Conservation (phyloP, 495 filamentous ascomycete genomes). For the Parmelia sp. region DNA sequence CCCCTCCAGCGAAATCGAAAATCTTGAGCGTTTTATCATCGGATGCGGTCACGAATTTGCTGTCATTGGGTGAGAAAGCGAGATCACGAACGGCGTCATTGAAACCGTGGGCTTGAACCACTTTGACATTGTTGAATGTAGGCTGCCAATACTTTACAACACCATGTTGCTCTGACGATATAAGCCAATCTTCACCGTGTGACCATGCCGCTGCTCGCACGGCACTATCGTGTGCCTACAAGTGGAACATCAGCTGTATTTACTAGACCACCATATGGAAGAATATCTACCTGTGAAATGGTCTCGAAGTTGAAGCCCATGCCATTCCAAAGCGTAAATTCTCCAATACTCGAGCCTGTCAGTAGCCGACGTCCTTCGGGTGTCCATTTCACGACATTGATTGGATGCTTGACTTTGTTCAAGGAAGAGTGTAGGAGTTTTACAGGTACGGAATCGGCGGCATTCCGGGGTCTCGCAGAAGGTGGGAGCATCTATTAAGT, state of each 20-base stretch:
- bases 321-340: conserved; percentile 98
- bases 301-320: conserved; percentile 99
- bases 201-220: conserved; percentile 85
- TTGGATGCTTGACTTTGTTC: conserved; percentile 95
- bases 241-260: background rate
- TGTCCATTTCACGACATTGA: conserved; percentile 97
- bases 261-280: background rate
- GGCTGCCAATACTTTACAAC: conserved; percentile 98
- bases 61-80: conserved; percentile 87
- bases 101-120: conserved; percentile 69
- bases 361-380: conserved; percentile 87
- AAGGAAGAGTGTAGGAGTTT: conserved; percentile 91
- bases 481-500: conserved; percentile 74
- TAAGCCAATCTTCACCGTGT: conserved; percentile 91
- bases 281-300: conserved; percentile 69
- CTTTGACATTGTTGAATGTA: conserved; percentile 98
- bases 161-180: conserved; percentile 92
- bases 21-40: conserved; percentile 92
- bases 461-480: conserved; percentile 58
- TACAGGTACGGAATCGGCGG: conserved; percentile 78
- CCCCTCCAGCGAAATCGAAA: conserved; percentile 87
- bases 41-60: conserved; percentile 91
- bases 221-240: conserved; percentile 80
- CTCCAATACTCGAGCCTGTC: conserved; percentile 89
- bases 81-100: conserved; percentile 82